Percentiles rank a stretch among this genome's conserved stretches.
Conservation (phyloP, 306 rosid genomes). For the Dalbergia oliveri region DNA sequence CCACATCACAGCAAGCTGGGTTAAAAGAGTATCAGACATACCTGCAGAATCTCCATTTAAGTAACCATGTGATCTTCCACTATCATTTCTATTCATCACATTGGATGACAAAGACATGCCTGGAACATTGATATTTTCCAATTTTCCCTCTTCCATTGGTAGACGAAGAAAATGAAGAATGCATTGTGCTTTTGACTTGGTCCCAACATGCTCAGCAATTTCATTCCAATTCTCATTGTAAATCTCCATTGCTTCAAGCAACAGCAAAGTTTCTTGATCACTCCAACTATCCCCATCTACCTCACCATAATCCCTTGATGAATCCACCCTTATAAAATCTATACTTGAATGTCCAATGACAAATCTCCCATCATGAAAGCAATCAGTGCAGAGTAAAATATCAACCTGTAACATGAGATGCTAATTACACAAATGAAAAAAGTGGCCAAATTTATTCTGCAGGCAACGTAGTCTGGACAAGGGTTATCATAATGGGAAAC, state of each 20-base stretch:
- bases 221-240: slow-evolving; percentile 96
- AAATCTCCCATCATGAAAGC: slow-evolving; percentile 93
- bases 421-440: slow-evolving; percentile 39
- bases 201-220: slow-evolving; percentile 90
- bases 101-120: slow-evolving; percentile 62
- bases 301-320: slow-evolving; percentile 78
- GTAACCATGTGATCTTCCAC: slow-evolving; percentile 58
- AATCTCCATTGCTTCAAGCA: slow-evolving; percentile 94
- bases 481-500: slow-evolving; percentile 28
- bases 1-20: slow-evolving; percentile 30
- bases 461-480: slow-evolving; percentile 34
- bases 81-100: slow-evolving; percentile 55
- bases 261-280: slow-evolving; percentile 92
- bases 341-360: slow-evolving; percentile 90
- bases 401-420: slow-evolving; percentile 75
- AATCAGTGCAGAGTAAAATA: slow-evolving; percentile 76
- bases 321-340: slow-evolving; percentile 77
- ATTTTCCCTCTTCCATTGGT: slow-evolving; percentile 89
- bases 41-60: slow-evolving; percentile 84
- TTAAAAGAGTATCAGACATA: slow-evolving; percentile 46
- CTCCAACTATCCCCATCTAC: slow-evolving; percentile 93
- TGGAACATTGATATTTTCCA: slow-evolving; percentile 92
- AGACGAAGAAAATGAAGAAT: slow-evolving; percentile 97
- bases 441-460: slow-evolving; percentile 15
- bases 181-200: slow-evolving; percentile 98